These are phyloP conservation scores for Rosa lucieae DNA, from an alignment of 306 rosid genomes.

Conservation along the genomic window DNA sequence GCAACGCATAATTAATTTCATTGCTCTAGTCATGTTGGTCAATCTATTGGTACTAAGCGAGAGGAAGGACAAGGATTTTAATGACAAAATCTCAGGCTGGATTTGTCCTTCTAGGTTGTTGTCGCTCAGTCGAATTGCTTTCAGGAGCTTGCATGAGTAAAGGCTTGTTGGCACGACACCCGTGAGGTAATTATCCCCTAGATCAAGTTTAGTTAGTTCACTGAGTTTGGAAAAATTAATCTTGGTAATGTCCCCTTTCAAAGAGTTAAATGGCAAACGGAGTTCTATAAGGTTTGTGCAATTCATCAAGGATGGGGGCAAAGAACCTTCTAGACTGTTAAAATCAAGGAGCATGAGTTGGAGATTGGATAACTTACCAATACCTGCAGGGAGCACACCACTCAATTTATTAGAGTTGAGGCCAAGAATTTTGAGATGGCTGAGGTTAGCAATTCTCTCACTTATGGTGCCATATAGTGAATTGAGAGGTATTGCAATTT, in stretches of 20 bases:
- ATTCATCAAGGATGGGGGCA: neutral
- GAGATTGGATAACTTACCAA: neutral
- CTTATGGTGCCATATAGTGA: neutral
- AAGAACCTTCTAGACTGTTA: neutral
- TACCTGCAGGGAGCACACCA: neutral
- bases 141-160: neutral
- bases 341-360: neutral
- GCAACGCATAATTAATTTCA: neutral
- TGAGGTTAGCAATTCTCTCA: neutral
- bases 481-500: neutral
- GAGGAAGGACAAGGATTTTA: neutral
- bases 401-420: neutral
- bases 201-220: neutral
- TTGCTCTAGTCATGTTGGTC: neutral
- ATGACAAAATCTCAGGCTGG: neutral
- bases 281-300: neutral
- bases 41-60: neutral
- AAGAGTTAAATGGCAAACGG: too few species aligned
- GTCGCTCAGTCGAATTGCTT: neutral
- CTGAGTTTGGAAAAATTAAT: neutral
- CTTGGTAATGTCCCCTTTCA: neutral
- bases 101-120: neutral
- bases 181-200: neutral
- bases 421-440: neutral
- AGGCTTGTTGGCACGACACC: neutral